Evolutionary conservation across 805 yeast genomes (phyloP), one percentile per base, ranked within the genome.

Genomic region (Ogataea kodamae): DNA sequence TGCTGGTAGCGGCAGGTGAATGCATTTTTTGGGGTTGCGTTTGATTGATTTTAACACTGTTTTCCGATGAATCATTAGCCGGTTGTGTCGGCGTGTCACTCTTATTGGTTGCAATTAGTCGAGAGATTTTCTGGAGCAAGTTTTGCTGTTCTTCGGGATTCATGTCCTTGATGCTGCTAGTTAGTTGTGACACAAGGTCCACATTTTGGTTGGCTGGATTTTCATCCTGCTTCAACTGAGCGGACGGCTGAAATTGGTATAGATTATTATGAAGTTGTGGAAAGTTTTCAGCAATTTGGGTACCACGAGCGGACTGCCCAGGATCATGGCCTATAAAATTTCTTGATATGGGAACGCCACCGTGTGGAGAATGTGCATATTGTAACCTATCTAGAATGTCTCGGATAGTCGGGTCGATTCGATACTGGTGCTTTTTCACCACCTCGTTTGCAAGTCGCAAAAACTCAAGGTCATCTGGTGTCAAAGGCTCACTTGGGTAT

Each of bases 371-470:
- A 34, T 65, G 57, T 5, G 75, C 74, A 45, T 78, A 78, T 48
- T 78, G 82, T 25, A 77, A 61, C 33, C 85, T 54, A 45, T 68
- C 65, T 33, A 78, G 56, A n/a, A 78, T 61, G 48, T 74, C 81
- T 42, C 71, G 58, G 16, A 78, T 74, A 0, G 84, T 76, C 4
- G 85, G 84, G 50, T 78, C 85, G 5, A 78, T 71, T 15, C 70
- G 59, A 33, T 60, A 56, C 25, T 55, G 55, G 29, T 58, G 59
- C 37, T 61, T 57, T 40, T 67, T 66, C 3, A 72, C 67, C 3
- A 80, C 83, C 48, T 78, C 81, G 39, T 74, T 72, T 3, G 85
- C 85, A 12, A 78, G 65, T 28, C 72, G 61, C 22, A 78, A 59
- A 47, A 78, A 78, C 33, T 67, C 62, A 25, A 70, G 62, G 49